Conservation (phyloP, 306 rosid species). For the Macrotyloma uniflorum region DNA sequence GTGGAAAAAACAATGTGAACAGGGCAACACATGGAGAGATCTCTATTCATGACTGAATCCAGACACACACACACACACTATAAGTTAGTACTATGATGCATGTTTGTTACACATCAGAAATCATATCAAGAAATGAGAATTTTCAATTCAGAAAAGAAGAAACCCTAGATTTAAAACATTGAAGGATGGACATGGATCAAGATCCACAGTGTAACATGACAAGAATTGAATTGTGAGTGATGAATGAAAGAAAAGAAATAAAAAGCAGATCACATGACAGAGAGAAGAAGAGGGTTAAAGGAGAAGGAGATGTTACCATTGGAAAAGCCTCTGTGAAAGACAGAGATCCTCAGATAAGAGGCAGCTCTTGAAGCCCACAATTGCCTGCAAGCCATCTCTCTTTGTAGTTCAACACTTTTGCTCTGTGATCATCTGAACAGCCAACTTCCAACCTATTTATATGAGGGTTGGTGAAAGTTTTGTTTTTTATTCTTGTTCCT, state of each 20-base stretch:
- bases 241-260: not conserved
- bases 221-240: not conserved
- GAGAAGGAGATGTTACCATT: constrained; percentile 47
- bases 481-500: not conserved
- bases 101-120: not conserved
- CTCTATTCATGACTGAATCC: constrained; percentile 2
- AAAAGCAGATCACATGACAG: not conserved
- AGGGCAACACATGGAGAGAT: constrained; percentile 7
- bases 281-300: not conserved
- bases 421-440: not conserved
- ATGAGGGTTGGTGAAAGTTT: constrained; percentile 26
- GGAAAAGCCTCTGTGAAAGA: constrained; percentile 61
- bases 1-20: not conserved
- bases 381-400: constrained; percentile 64
- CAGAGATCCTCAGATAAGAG: constrained; percentile 71
- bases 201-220: constrained; percentile 36
- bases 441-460: not conserved
- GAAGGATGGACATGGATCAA: constrained; percentile 4
- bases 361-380: constrained; percentile 87
- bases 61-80: not conserved
- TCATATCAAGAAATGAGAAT: not conserved
- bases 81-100: not conserved
- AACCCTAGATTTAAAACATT: not conserved
- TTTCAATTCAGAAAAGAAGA: not conserved
- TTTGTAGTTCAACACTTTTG: not conserved